Evolutionary conservation across 1,284 basidiomycete genomes (phyloP).

Genomic region (Cutaneotrichosporon dermatis): DNA sequence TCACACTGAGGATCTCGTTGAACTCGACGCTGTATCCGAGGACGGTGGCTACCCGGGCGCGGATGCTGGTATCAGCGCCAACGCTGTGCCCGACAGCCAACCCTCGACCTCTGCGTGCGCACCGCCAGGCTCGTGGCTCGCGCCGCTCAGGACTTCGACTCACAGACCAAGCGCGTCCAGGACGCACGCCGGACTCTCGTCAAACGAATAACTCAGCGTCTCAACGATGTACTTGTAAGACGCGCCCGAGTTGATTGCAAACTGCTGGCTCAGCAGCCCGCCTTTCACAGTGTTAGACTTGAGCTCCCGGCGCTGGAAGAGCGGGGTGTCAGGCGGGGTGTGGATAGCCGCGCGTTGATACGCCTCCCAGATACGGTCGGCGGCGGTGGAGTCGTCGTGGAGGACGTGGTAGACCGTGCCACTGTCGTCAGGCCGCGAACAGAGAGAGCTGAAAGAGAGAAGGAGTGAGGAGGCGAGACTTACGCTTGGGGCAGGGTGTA

Average conservation of each 20-base stretch:
- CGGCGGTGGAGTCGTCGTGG: slow-evolving; percentile 3
- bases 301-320: slow-evolving; percentile 37
- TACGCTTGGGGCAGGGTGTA: slow-evolving; percentile 18
- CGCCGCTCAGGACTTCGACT: slow-evolving; percentile 7
- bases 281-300: slow-evolving; percentile 20
- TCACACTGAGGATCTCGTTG: slow-evolving; percentile 43
- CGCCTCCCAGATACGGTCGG: slow-evolving; percentile 28
- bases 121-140: too few species aligned
- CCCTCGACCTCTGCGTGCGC: too few species aligned
- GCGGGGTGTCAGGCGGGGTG: slow-evolving; percentile 14
- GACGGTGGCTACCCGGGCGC: slow-evolving; percentile 15
- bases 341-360: slow-evolving; percentile 33
- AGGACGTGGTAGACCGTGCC: slow-evolving; percentile 37
- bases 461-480: neutral
- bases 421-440: slow-evolving; percentile 2
- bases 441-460: too few species aligned
- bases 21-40: slow-evolving; percentile 25
- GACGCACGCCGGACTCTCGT: slow-evolving; percentile 35
- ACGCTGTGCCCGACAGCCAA: neutral
- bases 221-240: slow-evolving; percentile 45
- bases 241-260: slow-evolving; percentile 42
- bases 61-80: slow-evolving; percentile 21
- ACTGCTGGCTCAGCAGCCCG: slow-evolving; percentile 39
- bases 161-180: slow-evolving; percentile 29
- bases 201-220: slow-evolving; percentile 34